These are phyloP conservation scores for Murraya paniculata DNA, from an alignment of 345 rosid species.

Conservation along the genomic window DNA sequence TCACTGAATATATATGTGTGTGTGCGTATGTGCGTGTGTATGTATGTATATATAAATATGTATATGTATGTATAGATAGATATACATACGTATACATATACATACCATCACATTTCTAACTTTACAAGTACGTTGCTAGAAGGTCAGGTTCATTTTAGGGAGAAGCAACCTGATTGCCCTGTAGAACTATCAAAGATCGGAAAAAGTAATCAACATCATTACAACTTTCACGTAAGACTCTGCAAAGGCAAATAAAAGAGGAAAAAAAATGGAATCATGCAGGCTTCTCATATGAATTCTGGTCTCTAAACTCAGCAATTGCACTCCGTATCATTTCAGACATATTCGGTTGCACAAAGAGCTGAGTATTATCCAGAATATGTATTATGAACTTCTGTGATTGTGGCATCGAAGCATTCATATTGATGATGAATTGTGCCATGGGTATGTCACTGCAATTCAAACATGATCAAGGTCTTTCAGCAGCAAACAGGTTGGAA, in stretches of 20 bases:
- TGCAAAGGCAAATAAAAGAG: background rate
- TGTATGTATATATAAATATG: too few species aligned
- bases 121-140: background rate
- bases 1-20: too few species aligned
- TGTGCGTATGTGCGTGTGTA: too few species aligned
- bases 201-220: background rate
- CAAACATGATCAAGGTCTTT: background rate
- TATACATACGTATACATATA: background rate
- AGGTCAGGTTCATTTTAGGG: background rate
- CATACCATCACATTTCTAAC: background rate
- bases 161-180: background rate
- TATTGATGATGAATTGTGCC: conserved; percentile 79
- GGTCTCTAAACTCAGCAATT: conserved; percentile 75
- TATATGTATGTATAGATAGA: too few species aligned
- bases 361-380: conserved; percentile 61
- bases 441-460: conserved; percentile 70
- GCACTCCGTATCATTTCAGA: conserved; percentile 71
- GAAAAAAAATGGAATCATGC: conserved; percentile 21
- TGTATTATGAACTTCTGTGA: conserved; percentile 85
- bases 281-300: conserved; percentile 88
- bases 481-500: background rate
- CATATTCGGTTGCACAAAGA: conserved; percentile 75
- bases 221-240: background rate
- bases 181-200: background rate
- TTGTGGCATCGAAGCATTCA: conserved; percentile 61